Conservation (phyloP, 805 yeast species). For the Candida endomychidarum region DNA sequence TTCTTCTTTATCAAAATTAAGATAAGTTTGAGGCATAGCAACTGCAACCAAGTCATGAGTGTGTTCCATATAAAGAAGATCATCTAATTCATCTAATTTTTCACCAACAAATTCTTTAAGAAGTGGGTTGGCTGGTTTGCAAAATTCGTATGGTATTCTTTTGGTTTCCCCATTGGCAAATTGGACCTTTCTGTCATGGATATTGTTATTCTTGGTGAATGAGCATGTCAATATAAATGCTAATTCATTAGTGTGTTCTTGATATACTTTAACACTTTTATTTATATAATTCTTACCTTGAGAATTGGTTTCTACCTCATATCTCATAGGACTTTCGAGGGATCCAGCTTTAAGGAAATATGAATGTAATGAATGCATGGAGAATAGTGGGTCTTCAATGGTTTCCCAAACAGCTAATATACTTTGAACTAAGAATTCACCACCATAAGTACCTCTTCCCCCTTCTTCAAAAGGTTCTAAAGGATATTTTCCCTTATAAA, state of each 20-base stretch:
- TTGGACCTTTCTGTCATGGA: conserved; percentile 15
- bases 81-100: conserved; percentile 14
- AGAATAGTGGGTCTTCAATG: conserved; percentile 19
- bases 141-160: conserved; percentile 32
- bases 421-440: conserved; percentile 37
- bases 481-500: conserved; percentile 20
- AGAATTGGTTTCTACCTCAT: conserved; percentile 30
- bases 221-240: conserved; percentile 34
- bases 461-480: conserved; percentile 20
- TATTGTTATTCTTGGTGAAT: conserved; percentile 29
- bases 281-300: conserved; percentile 37
- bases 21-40: conserved; percentile 25
- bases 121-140: conserved; percentile 21
- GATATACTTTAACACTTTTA: conserved; percentile 30
- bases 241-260: conserved; percentile 24
- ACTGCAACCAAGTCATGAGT: conserved; percentile 25
- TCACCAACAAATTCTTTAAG: conserved; percentile 23
- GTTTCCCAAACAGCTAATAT: conserved; percentile 37
- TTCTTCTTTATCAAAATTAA: conserved; percentile 8
- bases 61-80: conserved; percentile 19
- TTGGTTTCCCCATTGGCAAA: conserved; percentile 20
- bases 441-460: conserved; percentile 43
- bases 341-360: conserved; percentile 39
- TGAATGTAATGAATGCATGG: conserved; percentile 42
- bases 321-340: conserved; percentile 25